Conservation (phyloP, 176 grass and related monocot genomes). For the Carex cristatella region DNA sequence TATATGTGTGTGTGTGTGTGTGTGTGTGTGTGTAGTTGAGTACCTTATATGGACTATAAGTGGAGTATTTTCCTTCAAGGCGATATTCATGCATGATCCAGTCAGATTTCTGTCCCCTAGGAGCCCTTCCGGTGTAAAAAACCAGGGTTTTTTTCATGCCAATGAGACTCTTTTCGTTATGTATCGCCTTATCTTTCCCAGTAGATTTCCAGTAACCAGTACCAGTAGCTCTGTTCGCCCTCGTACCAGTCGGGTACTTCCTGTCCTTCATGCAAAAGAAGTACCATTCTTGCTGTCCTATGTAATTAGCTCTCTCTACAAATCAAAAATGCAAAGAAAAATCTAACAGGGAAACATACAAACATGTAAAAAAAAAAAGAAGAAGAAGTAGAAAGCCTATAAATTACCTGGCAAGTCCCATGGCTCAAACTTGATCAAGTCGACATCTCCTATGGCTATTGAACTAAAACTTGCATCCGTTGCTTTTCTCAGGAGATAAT, state of each 20-base stretch:
- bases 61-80: not conserved
- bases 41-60: constrained; percentile 20
- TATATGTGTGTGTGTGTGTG: not conserved
- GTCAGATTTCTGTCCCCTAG: constrained; percentile 28
- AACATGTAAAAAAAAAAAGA: not conserved
- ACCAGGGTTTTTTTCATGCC: constrained; percentile 50
- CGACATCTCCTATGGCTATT: constrained; percentile 35
- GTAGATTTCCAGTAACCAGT: constrained; percentile 52
- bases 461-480: constrained; percentile 33
- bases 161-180: constrained; percentile 11
- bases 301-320: constrained; percentile 10
- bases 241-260: constrained; percentile 35
- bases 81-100: constrained; percentile 57
- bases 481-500: constrained; percentile 54
- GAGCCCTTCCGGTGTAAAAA: constrained; percentile 41
- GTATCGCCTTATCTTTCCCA: constrained; percentile 41
- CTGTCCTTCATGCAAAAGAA: constrained; percentile 46
- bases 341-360: no score
- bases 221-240: constrained; percentile 36
- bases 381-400: not conserved
- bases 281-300: constrained; percentile 26
- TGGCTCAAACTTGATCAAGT: constrained; percentile 50
- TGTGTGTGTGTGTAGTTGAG: no score
- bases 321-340: not conserved
- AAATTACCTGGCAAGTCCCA: constrained; percentile 52